Percentiles rank a stretch among this genome's conserved stretches.
Evolutionary conservation across 1,284 basidiomycete species (phyloP).

Genomic region (Naganishia sp.): DNA sequence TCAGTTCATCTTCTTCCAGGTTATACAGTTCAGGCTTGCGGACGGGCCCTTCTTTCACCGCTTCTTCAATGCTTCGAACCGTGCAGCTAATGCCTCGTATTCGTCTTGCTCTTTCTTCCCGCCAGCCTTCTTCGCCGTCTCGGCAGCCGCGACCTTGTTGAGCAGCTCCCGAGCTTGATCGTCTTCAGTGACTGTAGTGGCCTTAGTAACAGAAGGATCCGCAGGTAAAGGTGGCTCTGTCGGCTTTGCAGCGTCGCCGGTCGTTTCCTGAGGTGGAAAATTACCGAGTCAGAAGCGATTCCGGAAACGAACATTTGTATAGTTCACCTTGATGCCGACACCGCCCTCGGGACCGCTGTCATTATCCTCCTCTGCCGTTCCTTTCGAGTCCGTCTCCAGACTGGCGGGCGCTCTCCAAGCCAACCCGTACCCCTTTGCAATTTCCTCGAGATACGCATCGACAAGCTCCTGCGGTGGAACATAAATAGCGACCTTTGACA

Average conservation of each 20-base stretch:
- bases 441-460: slow-evolving; percentile 82
- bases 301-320: slow-evolving; percentile 13
- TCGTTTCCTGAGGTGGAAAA: not conserved
- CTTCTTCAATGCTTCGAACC: slow-evolving; percentile 79
- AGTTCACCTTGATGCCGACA: slow-evolving; percentile 45
- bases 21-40: no score
- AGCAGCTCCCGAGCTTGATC: slow-evolving; percentile 11
- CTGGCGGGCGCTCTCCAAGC: slow-evolving; percentile 61
- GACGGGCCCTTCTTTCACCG: slow-evolving; percentile 52
- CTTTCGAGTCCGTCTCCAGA: slow-evolving; percentile 27
- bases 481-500: slow-evolving; percentile 64
- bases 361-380: slow-evolving; percentile 34
- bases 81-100: slow-evolving; percentile 67
- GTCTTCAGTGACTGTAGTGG: not conserved
- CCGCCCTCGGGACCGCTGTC: slow-evolving; percentile 44
- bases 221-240: not conserved
- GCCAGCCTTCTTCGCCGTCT: slow-evolving; percentile 11
- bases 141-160: slow-evolving; percentile 9
- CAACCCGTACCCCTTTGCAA: slow-evolving; percentile 82
- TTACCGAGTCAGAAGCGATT: not conserved
- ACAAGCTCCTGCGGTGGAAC: slow-evolving; percentile 75
- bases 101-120: slow-evolving; percentile 61
- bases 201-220: not conserved
- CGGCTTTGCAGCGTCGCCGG: not conserved
- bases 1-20: no score